Evolutionary conservation across 768 basidiomycete species (phyloP).

Genomic region (Phlebiopsis gigantea): DNA sequence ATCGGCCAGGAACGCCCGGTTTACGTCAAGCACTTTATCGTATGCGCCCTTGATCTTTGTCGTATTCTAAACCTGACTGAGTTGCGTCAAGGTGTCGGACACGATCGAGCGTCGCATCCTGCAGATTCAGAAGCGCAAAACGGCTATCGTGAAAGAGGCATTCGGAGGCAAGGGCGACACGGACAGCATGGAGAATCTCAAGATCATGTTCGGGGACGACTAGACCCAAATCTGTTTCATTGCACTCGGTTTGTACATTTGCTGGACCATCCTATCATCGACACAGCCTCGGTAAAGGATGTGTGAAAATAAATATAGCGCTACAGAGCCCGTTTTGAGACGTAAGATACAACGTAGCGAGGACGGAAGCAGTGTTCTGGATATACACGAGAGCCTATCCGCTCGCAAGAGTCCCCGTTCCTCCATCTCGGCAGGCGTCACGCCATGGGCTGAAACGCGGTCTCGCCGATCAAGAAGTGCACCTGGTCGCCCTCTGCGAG

Average conservation of each 20-base stretch:
- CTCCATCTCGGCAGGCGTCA: not conserved
- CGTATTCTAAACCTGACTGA: not conserved
- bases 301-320: conserved; percentile 1
- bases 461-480: conserved; percentile 55
- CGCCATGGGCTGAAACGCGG: conserved; percentile 14
- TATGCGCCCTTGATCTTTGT: conserved; percentile 35
- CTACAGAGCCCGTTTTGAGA: not conserved
- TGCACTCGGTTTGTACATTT: no score
- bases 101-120: conserved; percentile 80
- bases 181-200: conserved; percentile 77
- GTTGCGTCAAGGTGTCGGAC: conserved; percentile 45
- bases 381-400: not conserved
- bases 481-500: conserved; percentile 81
- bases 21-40: conserved; percentile 78
- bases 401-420: not conserved
- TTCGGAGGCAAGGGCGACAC: conserved; percentile 54
- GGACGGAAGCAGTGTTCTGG: not conserved
- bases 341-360: not conserved
- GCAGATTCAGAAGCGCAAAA: conserved; percentile 82
- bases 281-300: not conserved
- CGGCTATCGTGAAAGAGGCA: conserved; percentile 80
- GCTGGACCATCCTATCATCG: not conserved
- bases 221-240: not conserved
- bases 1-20: conserved; percentile 82
- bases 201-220: conserved; percentile 61